phyloP scores from a whole-genome alignment of 1,284 basidiomycete species.

The Tilletiaria anomala region DNA sequence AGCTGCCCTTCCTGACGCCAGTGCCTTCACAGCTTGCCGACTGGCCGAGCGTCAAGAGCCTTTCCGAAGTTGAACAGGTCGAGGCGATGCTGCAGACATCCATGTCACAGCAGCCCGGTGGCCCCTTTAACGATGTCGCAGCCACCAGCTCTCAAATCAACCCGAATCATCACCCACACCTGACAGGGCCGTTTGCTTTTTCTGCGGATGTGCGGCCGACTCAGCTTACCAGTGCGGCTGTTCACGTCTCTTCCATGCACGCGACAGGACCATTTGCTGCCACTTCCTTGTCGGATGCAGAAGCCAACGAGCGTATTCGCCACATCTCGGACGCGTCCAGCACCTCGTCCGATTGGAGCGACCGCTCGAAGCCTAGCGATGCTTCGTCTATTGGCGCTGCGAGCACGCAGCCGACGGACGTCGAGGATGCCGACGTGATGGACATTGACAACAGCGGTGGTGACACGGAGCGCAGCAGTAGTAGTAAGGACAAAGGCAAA shows the following conservation, averaged over 20 bases:
- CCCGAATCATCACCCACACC: background rate
- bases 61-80: background rate
- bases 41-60: constrained; percentile 16
- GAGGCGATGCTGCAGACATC: background rate
- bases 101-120: background rate
- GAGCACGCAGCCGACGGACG: background rate
- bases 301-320: background rate
- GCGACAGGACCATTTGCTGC: background rate
- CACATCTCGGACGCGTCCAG: background rate
- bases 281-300: background rate
- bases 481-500: too few relatives aligned
- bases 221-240: background rate
- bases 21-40: constrained; percentile 28
- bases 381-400: background rate
- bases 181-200: background rate
- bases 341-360: background rate
- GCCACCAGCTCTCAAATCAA: background rate
- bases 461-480: constrained; percentile 4
- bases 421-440: constrained; percentile 10
- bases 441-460: constrained; percentile 6
- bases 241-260: background rate
- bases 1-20: constrained; percentile 25
- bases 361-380: background rate
- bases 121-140: background rate
- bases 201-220: background rate